phyloP scores from a whole-genome alignment of 1,139 yeast genomes.

The Geotrichum europaeum region DNA sequence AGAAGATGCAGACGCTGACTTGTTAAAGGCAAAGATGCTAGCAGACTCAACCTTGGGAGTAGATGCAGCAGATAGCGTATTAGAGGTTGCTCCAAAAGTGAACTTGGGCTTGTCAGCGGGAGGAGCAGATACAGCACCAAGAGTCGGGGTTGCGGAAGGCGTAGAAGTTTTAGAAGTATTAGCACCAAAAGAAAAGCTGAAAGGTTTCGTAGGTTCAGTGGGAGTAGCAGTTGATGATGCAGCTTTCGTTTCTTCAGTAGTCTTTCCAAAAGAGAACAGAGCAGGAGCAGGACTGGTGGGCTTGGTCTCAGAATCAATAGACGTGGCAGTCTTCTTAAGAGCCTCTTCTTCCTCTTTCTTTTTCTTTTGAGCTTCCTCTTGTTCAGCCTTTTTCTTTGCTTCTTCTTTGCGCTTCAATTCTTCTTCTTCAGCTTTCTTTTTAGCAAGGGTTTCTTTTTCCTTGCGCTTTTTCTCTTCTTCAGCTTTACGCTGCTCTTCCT shows the following conservation, averaged over 20 bases:
- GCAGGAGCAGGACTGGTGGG: not conserved
- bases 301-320: not conserved
- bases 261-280: not conserved
- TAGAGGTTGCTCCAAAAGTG: not conserved
- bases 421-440: not conserved
- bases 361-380: slow-evolving; percentile 1
- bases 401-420: slow-evolving; percentile 8
- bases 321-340: not conserved
- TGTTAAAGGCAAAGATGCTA: slow-evolving; percentile 10
- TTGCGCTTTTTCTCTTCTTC: slow-evolving; percentile 11
- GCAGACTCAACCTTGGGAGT: slow-evolving; percentile 8
- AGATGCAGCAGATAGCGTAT: not conserved
- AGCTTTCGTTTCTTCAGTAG: slow-evolving; percentile 1
- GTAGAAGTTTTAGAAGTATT: not conserved
- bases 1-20: not conserved
- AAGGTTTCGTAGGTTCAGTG: not conserved
- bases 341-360: slow-evolving; percentile 10
- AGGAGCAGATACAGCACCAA: slow-evolving; percentile 2
- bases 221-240: not conserved
- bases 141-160: not conserved
- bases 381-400: slow-evolving; percentile 6
- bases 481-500: slow-evolving; percentile 1
- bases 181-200: not conserved
- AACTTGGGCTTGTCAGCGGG: not conserved
- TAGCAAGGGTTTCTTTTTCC: not conserved